Percentiles rank a stretch among this genome's conserved stretches.
Conservation (phyloP, 441 rosid genomes). For the Populus trichocarpa region DNA sequence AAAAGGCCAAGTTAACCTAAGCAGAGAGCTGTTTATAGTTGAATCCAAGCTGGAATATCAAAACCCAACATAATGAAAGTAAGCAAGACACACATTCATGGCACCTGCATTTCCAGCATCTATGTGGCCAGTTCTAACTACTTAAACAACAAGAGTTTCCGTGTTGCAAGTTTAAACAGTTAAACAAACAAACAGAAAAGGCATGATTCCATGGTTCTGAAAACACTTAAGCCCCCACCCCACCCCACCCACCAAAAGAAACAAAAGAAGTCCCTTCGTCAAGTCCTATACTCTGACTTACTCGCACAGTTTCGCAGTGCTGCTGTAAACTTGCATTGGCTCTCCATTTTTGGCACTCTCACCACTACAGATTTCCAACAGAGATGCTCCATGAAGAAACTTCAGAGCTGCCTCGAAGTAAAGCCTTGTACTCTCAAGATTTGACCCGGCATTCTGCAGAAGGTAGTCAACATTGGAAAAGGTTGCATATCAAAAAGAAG, state of each 20-base stretch:
- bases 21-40: not conserved
- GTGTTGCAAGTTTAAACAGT: conserved; percentile 1
- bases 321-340: conserved; percentile 59
- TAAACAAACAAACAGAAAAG: not conserved
- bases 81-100: not conserved
- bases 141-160: not conserved
- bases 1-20: not conserved
- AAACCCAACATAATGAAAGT: not conserved
- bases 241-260: not conserved
- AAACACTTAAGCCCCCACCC: not conserved
- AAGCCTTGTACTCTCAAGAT: conserved; percentile 57
- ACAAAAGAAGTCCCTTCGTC: not conserved
- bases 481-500: conserved; percentile 10
- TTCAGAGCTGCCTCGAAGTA: conserved; percentile 95
- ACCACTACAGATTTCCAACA: conserved; percentile 62
- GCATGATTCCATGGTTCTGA: not conserved
- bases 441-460: conserved; percentile 57
- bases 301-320: conserved; percentile 96
- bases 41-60: not conserved
- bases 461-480: conserved; percentile 17
- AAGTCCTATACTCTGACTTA: conserved; percentile 44
- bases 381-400: conserved; percentile 87
- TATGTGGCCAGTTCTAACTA: not conserved
- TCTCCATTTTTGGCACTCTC: conserved; percentile 73
- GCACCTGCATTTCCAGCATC: not conserved